Evolutionary conservation across 441 rosid genomes (phyloP), one percentile per base, ranked within the genome.

Genomic region (Biscutella laevigata): DNA sequence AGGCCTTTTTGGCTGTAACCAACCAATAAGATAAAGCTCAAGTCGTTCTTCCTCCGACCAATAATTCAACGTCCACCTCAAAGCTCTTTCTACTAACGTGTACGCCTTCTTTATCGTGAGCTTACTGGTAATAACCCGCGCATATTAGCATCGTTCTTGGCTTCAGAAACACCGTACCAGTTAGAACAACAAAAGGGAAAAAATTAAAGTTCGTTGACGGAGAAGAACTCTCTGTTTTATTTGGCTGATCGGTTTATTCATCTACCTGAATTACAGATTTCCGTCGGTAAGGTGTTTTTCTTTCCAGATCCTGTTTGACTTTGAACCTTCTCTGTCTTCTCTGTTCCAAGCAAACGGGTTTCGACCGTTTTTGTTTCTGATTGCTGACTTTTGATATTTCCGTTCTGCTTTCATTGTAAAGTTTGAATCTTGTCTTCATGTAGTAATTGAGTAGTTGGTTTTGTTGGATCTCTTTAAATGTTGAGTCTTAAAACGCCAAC

Each of bases 1-100:
- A 15, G 40, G 13, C 3, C 17, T 42, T 64, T 64, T 41, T 28
- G 13, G 60, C 60, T 66, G 65, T 43, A 17, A 17, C 20, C 20
- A 58, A 66, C 70, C 64, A 57, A 26, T 32, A 32, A 46, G 34
- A 44, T n/a, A 25, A 33, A 36, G 37, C 16, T 58, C 14, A 38
- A 34, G 34, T 41, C 39, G 54, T 34, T 38, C 34, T 20, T 49
- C 38, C 33, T 38, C 52, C 32, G 32, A 41, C 32, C 61, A 66
- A 46, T 66, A 39, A 66, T 59, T 59, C 57, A 59, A 59, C 61
- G 57, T 59, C 66, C 34, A 59, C 66, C 57, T 46, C 57, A 39
- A 36, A 16, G 29, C 1, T 11, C 15, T 19, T n/a, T 6, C 2
- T 1, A 34, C 71, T 67, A 60, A 67, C 61, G 17, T 59, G 64